These are phyloP conservation scores for Nidularia sp. DNA, from an alignment of 768 basidiomycete genomes.

Conservation along the genomic window DNA sequence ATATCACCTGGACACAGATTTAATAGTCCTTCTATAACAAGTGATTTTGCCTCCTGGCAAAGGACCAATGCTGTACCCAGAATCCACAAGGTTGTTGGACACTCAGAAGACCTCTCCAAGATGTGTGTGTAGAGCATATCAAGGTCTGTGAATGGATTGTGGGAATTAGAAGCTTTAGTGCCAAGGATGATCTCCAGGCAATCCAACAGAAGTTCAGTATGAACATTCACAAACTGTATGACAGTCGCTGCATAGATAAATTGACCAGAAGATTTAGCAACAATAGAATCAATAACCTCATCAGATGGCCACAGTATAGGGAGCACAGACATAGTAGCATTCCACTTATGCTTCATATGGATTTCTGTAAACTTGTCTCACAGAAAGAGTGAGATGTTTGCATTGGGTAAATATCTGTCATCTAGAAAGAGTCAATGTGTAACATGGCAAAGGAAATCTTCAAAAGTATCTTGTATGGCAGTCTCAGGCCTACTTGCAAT, in stretches of 20 bases:
- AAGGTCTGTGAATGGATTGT: neutral
- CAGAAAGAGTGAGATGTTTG: neutral
- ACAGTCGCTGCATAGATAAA: slow-evolving; percentile 1
- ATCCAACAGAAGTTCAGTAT: neutral
- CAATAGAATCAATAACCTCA: neutral
- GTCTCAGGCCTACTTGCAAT: neutral
- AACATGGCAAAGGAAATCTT: neutral
- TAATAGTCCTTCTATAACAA: too few species aligned
- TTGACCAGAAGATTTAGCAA: neutral
- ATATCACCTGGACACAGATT: too few species aligned
- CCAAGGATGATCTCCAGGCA: neutral
- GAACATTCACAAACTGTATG: neutral
- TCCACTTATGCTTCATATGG: neutral
- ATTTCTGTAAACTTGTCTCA: neutral
- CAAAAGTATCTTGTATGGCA: neutral
- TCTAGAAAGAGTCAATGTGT: neutral
- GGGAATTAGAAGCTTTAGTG: neutral
- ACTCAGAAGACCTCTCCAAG: too few species aligned
- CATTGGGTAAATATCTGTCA: neutral
- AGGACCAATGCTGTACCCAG: too few species aligned
- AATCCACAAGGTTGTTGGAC: too few species aligned
- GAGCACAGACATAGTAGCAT: neutral
- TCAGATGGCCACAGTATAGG: neutral
- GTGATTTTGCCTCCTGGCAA: too few species aligned
- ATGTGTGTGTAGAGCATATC: neutral